Conservation (phyloP, 352 stramenopile genomes). For the Phytophthora lateralis region DNA sequence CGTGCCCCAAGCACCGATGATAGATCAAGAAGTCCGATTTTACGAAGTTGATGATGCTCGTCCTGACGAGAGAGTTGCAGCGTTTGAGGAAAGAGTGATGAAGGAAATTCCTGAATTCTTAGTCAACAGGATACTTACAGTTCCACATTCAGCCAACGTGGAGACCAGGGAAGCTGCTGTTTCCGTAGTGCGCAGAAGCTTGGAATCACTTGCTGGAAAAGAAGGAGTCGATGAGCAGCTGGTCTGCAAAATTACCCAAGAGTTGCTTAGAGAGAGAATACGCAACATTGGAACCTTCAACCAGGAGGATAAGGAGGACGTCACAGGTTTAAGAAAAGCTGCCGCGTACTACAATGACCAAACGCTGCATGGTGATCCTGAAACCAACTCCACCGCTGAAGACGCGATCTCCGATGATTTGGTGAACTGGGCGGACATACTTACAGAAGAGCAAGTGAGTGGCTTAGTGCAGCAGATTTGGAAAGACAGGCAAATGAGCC, state of each 20-base stretch:
- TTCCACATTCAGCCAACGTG: neutral
- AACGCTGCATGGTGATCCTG: constrained; percentile 1
- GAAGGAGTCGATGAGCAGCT: constrained; percentile 37
- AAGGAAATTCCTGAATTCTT: constrained; percentile 38
- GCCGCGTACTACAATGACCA: constrained; percentile 45
- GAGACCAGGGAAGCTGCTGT: constrained; percentile 10
- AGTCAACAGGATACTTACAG: constrained; percentile 36
- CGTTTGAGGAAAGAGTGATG: constrained; percentile 33
- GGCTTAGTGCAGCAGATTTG: constrained; percentile 48
- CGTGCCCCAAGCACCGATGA: neutral
- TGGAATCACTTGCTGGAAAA: constrained; percentile 39
- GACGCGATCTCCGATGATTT: constrained; percentile 17
- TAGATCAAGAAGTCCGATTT: constrained; percentile 13
- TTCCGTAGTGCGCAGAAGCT: constrained; percentile 35
- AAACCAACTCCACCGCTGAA: constrained; percentile 1
- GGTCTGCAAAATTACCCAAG: constrained; percentile 41
- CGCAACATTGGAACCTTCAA: neutral
- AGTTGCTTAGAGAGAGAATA: constrained; percentile 42
- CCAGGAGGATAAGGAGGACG: constrained; percentile 19
- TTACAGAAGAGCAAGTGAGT: constrained; percentile 57
- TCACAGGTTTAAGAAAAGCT: constrained; percentile 43
- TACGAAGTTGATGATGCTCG: constrained; percentile 27
- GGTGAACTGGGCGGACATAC: constrained; percentile 37
- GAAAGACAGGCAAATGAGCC: constrained; percentile 32
- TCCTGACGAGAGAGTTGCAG: constrained; percentile 5